phyloP scores from a whole-genome alignment of 2,329 filamentous ascomycete species.

The Sarocladium kiliense region DNA sequence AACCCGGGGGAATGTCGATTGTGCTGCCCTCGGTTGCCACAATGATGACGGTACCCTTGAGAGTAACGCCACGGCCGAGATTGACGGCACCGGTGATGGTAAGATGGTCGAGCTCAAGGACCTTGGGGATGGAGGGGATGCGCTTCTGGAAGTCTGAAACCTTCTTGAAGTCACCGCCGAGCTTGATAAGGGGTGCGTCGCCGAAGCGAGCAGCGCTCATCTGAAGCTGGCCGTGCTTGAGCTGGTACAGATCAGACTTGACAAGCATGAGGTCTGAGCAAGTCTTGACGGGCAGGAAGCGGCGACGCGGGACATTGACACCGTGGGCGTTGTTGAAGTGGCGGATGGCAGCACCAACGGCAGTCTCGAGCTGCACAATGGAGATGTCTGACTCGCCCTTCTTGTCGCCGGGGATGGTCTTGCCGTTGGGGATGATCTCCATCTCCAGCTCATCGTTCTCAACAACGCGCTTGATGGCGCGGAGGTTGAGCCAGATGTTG shows the following conservation, averaged over 20 bases:
- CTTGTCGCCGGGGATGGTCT: slow-evolving; percentile 97
- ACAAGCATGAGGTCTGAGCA: slow-evolving; percentile 99
- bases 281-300: slow-evolving; percentile 99
- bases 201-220: slow-evolving; percentile 97
- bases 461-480: slow-evolving; percentile 96
- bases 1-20: slow-evolving; percentile 95
- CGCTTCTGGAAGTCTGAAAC: slow-evolving; percentile 93
- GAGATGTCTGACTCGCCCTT: slow-evolving; percentile 98
- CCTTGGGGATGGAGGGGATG: slow-evolving; percentile 83
- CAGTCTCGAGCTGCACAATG: slow-evolving; percentile 97
- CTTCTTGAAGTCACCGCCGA: slow-evolving; percentile 99
- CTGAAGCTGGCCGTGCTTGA: slow-evolving; percentile 96
- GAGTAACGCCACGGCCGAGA: slow-evolving; percentile 87
- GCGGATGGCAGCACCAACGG: slow-evolving; percentile 95
- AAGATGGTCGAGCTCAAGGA: slow-evolving; percentile 87
- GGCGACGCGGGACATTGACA: slow-evolving; percentile 95
- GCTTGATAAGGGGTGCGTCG: slow-evolving; percentile 96
- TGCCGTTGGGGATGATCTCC: slow-evolving; percentile 99
- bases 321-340: slow-evolving; percentile 99
- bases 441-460: slow-evolving; percentile 98
- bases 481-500: slow-evolving; percentile 99
- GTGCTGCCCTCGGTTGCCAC: slow-evolving; percentile 97
- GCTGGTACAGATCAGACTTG: slow-evolving; percentile 98
- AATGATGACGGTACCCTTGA: slow-evolving; percentile 99
- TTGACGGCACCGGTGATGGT: slow-evolving; percentile 98